phyloP scores from a whole-genome alignment of 768 basidiomycete species.

The Paxillus rubicundulus region DNA sequence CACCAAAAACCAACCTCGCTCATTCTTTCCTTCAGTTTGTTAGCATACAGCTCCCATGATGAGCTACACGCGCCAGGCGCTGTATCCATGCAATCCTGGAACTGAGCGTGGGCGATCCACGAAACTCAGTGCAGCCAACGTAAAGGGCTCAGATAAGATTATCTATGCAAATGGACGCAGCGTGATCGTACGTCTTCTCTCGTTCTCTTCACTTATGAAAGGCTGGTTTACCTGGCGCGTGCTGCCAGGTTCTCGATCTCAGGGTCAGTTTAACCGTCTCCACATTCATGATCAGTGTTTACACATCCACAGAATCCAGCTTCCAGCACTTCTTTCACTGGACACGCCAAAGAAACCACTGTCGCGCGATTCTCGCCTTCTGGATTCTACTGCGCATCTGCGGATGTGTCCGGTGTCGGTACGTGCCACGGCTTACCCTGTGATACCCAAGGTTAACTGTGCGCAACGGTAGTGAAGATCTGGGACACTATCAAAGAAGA shows the following conservation, averaged over 20 bases:
- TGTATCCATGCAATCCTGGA: constrained; percentile 68
- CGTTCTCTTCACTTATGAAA: background rate
- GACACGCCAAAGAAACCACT: constrained; percentile 81
- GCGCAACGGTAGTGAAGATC: constrained; percentile 60
- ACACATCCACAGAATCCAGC: constrained; percentile 54
- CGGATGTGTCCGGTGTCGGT: constrained; percentile 81
- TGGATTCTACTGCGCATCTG: constrained; percentile 94
- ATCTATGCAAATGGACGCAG: constrained; percentile 83
- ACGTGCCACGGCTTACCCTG: constrained; percentile 13
- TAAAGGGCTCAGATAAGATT: constrained; percentile 57
- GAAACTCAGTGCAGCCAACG: constrained; percentile 67
- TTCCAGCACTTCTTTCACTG: constrained; percentile 63
- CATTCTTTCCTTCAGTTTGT: background rate
- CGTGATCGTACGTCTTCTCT: constrained; percentile 67
- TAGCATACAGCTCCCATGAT: constrained; percentile 27
- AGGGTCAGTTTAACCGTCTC: constrained; percentile 48
- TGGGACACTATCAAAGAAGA: constrained; percentile 93
- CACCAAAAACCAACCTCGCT: background rate
- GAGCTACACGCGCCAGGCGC: constrained; percentile 47
- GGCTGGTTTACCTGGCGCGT: background rate
- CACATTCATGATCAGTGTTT: background rate
- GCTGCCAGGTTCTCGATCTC: constrained; percentile 72
- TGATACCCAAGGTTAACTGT: background rate
- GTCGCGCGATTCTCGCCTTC: constrained; percentile 91
- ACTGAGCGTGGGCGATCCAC: constrained; percentile 68